A percentile compares a stretch with the other conserved stretches of the same genome.
These are phyloP conservation scores for Keqinozyma sinolaborantium DNA, from an alignment of 1,139 yeast species.

Conservation along the genomic window DNA sequence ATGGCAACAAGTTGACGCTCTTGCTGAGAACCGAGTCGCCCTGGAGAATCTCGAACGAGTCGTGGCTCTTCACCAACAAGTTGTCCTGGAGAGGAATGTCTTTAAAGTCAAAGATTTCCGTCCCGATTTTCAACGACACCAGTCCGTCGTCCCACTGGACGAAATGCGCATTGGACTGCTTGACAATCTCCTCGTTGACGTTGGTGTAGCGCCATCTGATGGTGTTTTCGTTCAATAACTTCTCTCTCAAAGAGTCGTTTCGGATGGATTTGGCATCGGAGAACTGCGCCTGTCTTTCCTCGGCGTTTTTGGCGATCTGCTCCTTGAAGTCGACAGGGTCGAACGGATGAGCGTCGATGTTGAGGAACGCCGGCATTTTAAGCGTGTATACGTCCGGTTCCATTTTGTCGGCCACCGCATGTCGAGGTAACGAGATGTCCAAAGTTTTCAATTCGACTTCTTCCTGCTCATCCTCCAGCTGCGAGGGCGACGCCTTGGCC, in stretches of 20 bases:
- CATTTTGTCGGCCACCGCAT: constrained; percentile 49
- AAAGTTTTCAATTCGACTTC: constrained; percentile 40
- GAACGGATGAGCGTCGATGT: constrained; percentile 83
- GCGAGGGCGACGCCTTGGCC: constrained; percentile 6
- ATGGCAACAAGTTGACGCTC: constrained; percentile 75
- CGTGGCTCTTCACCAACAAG: constrained; percentile 68
- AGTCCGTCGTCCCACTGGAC: constrained; percentile 95
- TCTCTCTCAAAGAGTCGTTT: constrained; percentile 46
- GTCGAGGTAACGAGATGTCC: constrained; percentile 71
- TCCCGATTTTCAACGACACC: constrained; percentile 79
- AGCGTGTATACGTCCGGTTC: constrained; percentile 50
- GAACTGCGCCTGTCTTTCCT: constrained; percentile 23
- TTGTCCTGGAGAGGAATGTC: constrained; percentile 68
- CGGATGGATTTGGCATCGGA: constrained; percentile 32
- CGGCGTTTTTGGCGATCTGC: constrained; percentile 46
- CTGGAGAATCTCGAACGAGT: constrained; percentile 70
- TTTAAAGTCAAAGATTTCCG: constrained; percentile 79
- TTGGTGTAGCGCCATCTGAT: constrained; percentile 89
- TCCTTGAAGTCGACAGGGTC: constrained; percentile 70
- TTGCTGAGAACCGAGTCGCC: constrained; percentile 45
- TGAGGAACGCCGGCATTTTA: constrained; percentile 78
- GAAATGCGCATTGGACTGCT: constrained; percentile 87
- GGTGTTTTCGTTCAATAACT: constrained; percentile 72
- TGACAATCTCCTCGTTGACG: constrained; percentile 61
- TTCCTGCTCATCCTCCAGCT: constrained; percentile 4